Evolutionary conservation across 108 stramenopile species (phyloP).

Genomic region (Stephanodiscus triporus): DNA sequence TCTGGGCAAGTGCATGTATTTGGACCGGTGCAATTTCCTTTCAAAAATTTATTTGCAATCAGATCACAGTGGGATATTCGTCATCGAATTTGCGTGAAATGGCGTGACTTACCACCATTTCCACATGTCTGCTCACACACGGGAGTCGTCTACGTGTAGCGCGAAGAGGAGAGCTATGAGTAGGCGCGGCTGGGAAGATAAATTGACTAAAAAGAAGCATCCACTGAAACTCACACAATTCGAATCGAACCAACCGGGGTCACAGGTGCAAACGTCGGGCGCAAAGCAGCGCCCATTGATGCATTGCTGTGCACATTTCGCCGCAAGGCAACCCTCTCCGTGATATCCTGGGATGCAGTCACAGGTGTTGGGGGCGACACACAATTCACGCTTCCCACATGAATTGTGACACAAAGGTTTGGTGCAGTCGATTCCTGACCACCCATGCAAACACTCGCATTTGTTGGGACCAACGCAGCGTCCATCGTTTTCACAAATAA

Average conservation of each 20-base stretch:
- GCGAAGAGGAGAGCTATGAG: not conserved
- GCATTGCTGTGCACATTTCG: conserved; percentile 80
- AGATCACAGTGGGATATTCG: not conserved
- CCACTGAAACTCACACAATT: conserved; percentile 57
- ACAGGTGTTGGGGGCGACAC: conserved; percentile 81
- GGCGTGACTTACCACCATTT: conserved; percentile 64
- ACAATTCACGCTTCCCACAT: conserved; percentile 60
- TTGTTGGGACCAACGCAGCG: conserved; percentile 65
- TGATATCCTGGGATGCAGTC: conserved; percentile 81
- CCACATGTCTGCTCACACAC: conserved; percentile 90
- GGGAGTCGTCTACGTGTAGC: conserved; percentile 60
- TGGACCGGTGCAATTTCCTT: conserved; percentile 76
- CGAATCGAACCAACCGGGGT: conserved; percentile 83
- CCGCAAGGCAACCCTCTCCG: conserved; percentile 56
- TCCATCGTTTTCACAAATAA: conserved; percentile 84
- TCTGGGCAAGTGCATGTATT: conserved; percentile 73
- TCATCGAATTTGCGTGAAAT: not conserved
- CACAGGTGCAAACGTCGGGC: conserved; percentile 84
- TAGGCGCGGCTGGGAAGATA: not conserved
- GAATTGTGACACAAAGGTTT: conserved; percentile 56
- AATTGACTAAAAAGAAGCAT: not conserved
- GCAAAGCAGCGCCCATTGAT: conserved; percentile 72
- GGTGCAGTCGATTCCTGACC: conserved; percentile 69
- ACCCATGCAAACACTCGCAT: conserved; percentile 72
- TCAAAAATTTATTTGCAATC: not conserved